phyloP scores from a whole-genome alignment of 352 stramenopile species.

The Chrysophaeum taylorii region DNA sequence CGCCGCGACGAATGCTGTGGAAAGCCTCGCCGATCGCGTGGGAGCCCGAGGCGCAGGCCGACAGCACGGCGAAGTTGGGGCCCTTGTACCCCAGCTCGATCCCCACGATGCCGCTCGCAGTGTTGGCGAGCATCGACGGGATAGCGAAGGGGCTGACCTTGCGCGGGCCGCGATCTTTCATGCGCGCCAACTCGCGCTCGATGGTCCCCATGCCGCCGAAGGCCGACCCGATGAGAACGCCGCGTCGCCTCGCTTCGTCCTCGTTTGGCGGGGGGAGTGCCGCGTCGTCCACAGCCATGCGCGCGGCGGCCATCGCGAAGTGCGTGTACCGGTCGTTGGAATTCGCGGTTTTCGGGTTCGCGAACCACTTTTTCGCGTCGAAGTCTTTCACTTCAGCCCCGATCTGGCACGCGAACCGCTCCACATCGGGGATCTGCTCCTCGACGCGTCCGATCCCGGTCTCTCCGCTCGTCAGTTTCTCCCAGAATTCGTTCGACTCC shows the following conservation, averaged over 20 bases:
- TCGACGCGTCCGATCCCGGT: too few species aligned
- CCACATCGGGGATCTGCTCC: too few species aligned
- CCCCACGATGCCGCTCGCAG: slow-evolving; percentile 57
- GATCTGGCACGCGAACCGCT: slow-evolving; percentile 45
- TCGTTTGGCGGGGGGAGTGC: slow-evolving; percentile 31
- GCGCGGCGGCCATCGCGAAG: slow-evolving; percentile 58
- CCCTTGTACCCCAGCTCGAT: slow-evolving; percentile 69
- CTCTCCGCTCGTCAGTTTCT: too few species aligned
- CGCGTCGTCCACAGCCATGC: slow-evolving; percentile 54
- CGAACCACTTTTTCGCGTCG: slow-evolving; percentile 46
- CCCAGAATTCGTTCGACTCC: too few species aligned
- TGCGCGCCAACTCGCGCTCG: slow-evolving; percentile 63
- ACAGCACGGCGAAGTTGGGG: slow-evolving; percentile 90
- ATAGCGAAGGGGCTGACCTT: slow-evolving; percentile 69
- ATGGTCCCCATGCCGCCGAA: slow-evolving; percentile 72
- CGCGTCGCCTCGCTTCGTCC: slow-evolving; percentile 45
- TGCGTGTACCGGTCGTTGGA: slow-evolving; percentile 68
- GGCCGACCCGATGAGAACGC: slow-evolving; percentile 60
- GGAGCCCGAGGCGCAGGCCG: slow-evolving; percentile 86
- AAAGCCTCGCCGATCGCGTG: slow-evolving; percentile 82
- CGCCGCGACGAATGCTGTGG: slow-evolving; percentile 37
- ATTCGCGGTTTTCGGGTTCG: slow-evolving; percentile 56
- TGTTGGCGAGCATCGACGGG: slow-evolving; percentile 61
- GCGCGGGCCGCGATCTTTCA: slow-evolving; percentile 47
- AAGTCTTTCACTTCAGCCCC: slow-evolving; percentile 53